A percentile compares a stretch with the other conserved stretches of the same genome.
These are phyloP conservation scores for Solanum hybrid DNA, from an alignment of 305 asterid genomes.

Conservation along the genomic window DNA sequence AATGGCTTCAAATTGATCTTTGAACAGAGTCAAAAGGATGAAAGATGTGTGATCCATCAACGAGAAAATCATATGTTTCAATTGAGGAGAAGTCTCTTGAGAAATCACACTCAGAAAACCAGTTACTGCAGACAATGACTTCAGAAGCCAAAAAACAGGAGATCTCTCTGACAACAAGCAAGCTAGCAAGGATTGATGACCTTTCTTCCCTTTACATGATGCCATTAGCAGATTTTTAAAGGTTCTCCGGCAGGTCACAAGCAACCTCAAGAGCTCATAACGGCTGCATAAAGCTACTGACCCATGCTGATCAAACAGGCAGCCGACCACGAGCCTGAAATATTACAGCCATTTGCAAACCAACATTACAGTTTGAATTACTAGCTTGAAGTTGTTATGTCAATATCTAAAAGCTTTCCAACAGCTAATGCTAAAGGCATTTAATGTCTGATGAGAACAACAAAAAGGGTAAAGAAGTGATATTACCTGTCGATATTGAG, in stretches of 20 bases:
- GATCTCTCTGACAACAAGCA: constrained; percentile 20
- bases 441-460: background rate
- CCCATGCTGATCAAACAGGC: constrained; percentile 37
- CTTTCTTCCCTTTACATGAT: constrained; percentile 39
- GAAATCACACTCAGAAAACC: constrained; percentile 36
- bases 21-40: constrained; percentile 38
- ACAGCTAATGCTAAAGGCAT: background rate
- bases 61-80: constrained; percentile 32
- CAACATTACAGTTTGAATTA: background rate
- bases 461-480: constrained; percentile 7
- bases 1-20: constrained; percentile 36
- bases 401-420: background rate
- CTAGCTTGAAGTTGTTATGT: background rate
- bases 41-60: constrained; percentile 66
- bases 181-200: constrained; percentile 26
- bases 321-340: constrained; percentile 72
- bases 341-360: constrained; percentile 11
- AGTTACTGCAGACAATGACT: constrained; percentile 51
- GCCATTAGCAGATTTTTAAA: constrained; percentile 46
- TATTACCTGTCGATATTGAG: constrained; percentile 87
- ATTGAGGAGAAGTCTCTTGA: constrained; percentile 33
- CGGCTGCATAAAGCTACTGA: constrained; percentile 18
- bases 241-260: constrained; percentile 72
- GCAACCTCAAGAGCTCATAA: constrained; percentile 49
- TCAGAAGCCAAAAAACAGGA: constrained; percentile 67